A percentile compares a stretch with the other conserved stretches of the same genome.
Conservation (phyloP, 169 alveolate genomes). For the Plasmodium adleri region DNA sequence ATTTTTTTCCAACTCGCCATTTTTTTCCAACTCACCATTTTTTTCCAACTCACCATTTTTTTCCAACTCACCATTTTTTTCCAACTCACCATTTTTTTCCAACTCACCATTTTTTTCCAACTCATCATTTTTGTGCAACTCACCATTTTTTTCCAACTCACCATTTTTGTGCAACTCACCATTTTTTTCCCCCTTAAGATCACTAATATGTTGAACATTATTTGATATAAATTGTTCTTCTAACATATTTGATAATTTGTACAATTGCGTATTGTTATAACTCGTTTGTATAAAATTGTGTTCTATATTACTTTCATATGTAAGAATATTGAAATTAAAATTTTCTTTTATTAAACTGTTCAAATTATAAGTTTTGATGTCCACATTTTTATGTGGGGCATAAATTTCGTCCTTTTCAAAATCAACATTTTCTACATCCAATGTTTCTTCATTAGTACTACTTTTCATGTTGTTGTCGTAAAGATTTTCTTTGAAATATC, state of each 20-base stretch:
- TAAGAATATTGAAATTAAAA: neutral
- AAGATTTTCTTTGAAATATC: constrained; percentile 45
- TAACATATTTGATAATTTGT: constrained; percentile 15
- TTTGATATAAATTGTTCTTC: constrained; percentile 61
- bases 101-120: neutral
- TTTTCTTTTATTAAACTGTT: constrained; percentile 45
- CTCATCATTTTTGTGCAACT: neutral
- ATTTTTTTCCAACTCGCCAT: neutral
- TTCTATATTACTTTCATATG: neutral
- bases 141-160: neutral
- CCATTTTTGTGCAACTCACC: neutral
- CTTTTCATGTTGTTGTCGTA: constrained; percentile 47
- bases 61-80: neutral
- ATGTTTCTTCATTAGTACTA: constrained; percentile 24
- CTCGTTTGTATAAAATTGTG: neutral
- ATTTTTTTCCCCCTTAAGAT: neutral
- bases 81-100: neutral
- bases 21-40: neutral
- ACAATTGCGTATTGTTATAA: neutral
- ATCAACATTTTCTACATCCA: constrained; percentile 72
- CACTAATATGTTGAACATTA: constrained; percentile 11
- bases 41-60: neutral
- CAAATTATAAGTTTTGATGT: constrained; percentile 46
- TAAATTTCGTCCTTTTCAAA: constrained; percentile 48
- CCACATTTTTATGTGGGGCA: constrained; percentile 50